Conservation (phyloP, 2,329 filamentous ascomycete species). For the Xylariaceae sp. region DNA sequence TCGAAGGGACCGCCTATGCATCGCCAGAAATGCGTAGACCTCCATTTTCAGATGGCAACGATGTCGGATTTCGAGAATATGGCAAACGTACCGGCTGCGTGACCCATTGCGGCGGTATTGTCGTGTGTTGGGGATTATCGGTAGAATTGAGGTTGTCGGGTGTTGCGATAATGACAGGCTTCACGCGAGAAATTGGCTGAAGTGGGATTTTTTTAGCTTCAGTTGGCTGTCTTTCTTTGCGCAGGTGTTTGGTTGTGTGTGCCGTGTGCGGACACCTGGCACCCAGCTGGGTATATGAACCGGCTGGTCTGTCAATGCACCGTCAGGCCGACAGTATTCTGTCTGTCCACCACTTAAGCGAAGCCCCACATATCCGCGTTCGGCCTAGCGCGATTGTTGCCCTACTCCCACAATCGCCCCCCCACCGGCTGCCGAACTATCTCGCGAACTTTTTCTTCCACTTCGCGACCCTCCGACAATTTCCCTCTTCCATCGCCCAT, state of each 20-base stretch:
- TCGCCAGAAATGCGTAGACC: neutral
- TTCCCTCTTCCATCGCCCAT: slow-evolving; percentile 15
- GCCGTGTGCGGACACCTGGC: slow-evolving; percentile 13
- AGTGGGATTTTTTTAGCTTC: slow-evolving; percentile 21
- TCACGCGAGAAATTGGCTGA: slow-evolving; percentile 25
- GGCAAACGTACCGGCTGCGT: slow-evolving; percentile 51
- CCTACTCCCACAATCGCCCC: slow-evolving; percentile 30
- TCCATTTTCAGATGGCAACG: neutral
- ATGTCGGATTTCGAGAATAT: neutral
- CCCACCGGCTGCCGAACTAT: slow-evolving; percentile 15
- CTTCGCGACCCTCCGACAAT: slow-evolving; percentile 17
- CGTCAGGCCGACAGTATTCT: neutral
- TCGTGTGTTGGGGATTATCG: slow-evolving; percentile 31
- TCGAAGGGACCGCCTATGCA: neutral
- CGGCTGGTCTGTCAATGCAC: neutral
- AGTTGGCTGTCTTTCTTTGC: slow-evolving; percentile 13
- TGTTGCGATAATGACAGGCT: slow-evolving; percentile 20
- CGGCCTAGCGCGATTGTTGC: slow-evolving; percentile 24
- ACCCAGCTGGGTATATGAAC: slow-evolving; percentile 7
- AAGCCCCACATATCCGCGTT: slow-evolving; percentile 13
- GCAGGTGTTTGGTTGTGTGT: slow-evolving; percentile 8
- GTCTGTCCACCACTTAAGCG: slow-evolving; percentile 25
- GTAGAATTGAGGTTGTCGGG: slow-evolving; percentile 21
- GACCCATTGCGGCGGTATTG: slow-evolving; percentile 69
- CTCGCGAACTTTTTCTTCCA: slow-evolving; percentile 20